These are phyloP conservation scores for Kickxella alabastrina DNA, from an alignment of 192 early-diverging fungal species.

Conservation along the genomic window DNA sequence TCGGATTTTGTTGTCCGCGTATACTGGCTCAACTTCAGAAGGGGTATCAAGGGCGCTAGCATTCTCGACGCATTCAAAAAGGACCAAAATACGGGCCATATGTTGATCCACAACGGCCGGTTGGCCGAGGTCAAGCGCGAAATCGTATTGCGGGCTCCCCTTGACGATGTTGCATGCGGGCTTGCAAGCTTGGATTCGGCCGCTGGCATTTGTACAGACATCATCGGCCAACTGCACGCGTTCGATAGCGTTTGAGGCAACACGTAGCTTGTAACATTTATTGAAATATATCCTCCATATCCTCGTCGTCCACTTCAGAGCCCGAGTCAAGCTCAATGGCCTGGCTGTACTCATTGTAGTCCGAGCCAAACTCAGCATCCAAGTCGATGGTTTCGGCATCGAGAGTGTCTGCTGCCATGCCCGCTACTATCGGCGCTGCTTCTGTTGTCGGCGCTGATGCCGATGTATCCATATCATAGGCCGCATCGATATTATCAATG, in stretches of 20 bases:
- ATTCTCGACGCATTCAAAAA: constrained; percentile 42
- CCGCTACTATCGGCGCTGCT: not conserved
- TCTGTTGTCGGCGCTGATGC: not conserved
- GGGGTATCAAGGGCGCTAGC: constrained; percentile 22
- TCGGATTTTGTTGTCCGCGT: constrained; percentile 14
- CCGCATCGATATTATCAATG: not conserved
- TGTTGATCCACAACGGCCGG: constrained; percentile 33
- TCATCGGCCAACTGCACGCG: constrained; percentile 38
- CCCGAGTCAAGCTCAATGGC: constrained; percentile 30
- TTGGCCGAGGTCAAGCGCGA: constrained; percentile 37
- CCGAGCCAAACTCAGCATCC: not conserved
- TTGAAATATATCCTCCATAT: constrained; percentile 50
- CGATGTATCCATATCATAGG: no score
- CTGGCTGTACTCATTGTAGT: constrained; percentile 4
- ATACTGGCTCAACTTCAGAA: constrained; percentile 35
- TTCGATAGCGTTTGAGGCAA: constrained; percentile 13
- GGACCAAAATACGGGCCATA: constrained; percentile 33
- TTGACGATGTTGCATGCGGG: constrained; percentile 6
- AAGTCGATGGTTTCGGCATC: no score
- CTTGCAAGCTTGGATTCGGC: constrained; percentile 18
- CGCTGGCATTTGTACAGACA: constrained; percentile 21
- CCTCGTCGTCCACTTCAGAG: constrained; percentile 42
- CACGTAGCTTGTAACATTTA: no score
- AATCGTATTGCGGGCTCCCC: constrained; percentile 19
- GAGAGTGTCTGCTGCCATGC: not conserved